Conservation (phyloP, 163 green algal species). For the Chlorella variabilis region DNA sequence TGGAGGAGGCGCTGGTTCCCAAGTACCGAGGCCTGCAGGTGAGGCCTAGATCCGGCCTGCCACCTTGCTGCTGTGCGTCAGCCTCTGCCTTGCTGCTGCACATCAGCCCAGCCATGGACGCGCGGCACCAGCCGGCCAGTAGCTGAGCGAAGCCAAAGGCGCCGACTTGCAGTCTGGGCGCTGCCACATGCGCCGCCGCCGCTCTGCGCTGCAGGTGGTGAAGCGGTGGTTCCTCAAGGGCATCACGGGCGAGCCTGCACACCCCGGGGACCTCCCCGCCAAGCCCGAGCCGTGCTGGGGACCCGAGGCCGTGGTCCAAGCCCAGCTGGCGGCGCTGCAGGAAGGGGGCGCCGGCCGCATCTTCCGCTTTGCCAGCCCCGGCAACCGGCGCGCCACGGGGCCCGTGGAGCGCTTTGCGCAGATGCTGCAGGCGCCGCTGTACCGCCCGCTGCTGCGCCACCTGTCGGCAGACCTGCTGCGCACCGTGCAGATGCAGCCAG, state of each 20-base stretch:
- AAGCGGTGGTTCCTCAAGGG: slow-evolving; percentile 25
- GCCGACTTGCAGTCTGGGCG: too few species aligned
- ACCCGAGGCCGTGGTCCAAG: slow-evolving; percentile 45
- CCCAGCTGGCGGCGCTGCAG: slow-evolving; percentile 48
- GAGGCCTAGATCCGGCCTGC: not conserved
- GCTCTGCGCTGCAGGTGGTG: slow-evolving; percentile 17
- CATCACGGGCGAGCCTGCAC: slow-evolving; percentile 26
- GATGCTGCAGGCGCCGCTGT: slow-evolving; percentile 29
- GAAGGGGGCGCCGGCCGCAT: slow-evolving; percentile 17
- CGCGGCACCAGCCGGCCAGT: too few species aligned
- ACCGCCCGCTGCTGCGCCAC: slow-evolving; percentile 47
- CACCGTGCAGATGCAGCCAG: slow-evolving; percentile 40
- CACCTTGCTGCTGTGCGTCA: not conserved
- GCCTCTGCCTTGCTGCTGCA: too few species aligned
- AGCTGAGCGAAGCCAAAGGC: too few species aligned
- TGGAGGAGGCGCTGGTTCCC: slow-evolving; percentile 36
- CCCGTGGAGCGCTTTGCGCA: slow-evolving; percentile 28
- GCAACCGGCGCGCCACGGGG: slow-evolving; percentile 37
- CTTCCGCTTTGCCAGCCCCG: slow-evolving; percentile 48
- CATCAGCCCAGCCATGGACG: too few species aligned
- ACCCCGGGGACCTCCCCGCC: not conserved
- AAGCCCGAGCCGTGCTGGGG: slow-evolving; percentile 34
- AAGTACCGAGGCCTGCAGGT: slow-evolving; percentile 37
- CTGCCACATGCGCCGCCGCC: too few species aligned
- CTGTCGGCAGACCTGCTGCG: slow-evolving; percentile 39